Evolutionary conservation across 2,329 filamentous ascomycete species (phyloP), one percentile per base, ranked within the genome.

Genomic region (Pseudocercospora cruenta): DNA sequence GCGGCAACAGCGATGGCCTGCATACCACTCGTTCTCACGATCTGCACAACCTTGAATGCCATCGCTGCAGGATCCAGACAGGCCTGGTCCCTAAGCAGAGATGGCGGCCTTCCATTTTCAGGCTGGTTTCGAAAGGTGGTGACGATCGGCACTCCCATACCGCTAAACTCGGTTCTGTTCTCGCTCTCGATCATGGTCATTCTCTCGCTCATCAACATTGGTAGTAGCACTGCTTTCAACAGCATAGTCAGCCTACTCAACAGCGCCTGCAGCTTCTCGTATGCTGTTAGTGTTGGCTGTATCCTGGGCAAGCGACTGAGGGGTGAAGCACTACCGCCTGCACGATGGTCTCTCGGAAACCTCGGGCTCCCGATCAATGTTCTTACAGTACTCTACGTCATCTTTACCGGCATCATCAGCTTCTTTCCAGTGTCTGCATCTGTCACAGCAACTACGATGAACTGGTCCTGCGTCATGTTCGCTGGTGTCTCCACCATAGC

Each of bases 41-140:
- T 62, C 8, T 65, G 58, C 58, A 43, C 39, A 1, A 39, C 63
- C 4, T 19, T 78, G 4, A 76, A 74, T 3, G 63, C 74, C 24
- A 63, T 78, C 16, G 78, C 79, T 51, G 76, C 79, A 7, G 78
- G 78, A 4, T 79, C 78, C 12, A 76, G 78, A 9, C 78, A 80
- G 73, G 71, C 77, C 0, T 82, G 71, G 62, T 78, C 79, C 0
- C 80, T 82, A 63, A 78, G 79, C 14, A 75, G 80, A 53, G 80
- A 82, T 60, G 70, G 72, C 4, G 80, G 80, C 0, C 72, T 81
- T 3, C 79, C 79, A 7, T 80, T 79, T n/a, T 66, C 69, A n/a
- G 49, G 16, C 9, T 69, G 60, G 62, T 67, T 67, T 24, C 36
- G 58, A 10, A 62, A 64, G 24, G 58, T 65, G 5, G 55, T 65